Conservation (phyloP, 2,329 filamentous ascomycete genomes). For the Fusarium stilboides region DNA sequence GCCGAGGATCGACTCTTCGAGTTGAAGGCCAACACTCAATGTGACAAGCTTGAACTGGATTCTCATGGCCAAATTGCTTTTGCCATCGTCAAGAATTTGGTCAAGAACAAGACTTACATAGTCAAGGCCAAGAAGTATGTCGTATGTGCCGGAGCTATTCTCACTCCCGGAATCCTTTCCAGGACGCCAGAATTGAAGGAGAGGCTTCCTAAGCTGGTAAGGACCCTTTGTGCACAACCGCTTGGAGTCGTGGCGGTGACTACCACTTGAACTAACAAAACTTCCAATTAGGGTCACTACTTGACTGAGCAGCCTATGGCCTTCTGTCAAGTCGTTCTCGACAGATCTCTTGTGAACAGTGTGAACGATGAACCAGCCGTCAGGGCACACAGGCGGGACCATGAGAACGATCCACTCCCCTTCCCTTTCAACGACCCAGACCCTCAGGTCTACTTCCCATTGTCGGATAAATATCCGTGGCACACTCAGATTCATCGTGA, state of each 20-base stretch:
- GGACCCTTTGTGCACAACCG: no score
- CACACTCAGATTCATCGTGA: conserved; percentile 17
- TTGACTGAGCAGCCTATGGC: conserved; percentile 19
- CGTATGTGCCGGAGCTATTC: conserved; percentile 5
- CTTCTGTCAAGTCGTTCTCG: conserved; percentile 6
- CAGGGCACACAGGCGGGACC: neutral
- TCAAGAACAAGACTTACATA: neutral
- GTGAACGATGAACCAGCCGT: neutral
- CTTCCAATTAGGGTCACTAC: neutral
- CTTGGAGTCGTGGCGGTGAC: no score
- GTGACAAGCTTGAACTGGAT: neutral
- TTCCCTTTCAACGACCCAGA: conserved; percentile 11
- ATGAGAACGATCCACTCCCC: neutral
- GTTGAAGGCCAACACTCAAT: conserved; percentile 3
- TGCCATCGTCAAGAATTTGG: neutral
- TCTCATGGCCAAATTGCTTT: neutral
- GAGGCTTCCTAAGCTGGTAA: conserved; percentile 2
- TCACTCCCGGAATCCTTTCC: conserved; percentile 5
- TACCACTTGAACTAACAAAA: neutral
- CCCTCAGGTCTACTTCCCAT: conserved; percentile 12
- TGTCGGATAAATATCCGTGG: conserved; percentile 16
- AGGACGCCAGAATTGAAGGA: neutral
- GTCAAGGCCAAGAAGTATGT: conserved; percentile 5
- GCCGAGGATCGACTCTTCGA: neutral
- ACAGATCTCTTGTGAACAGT: neutral